A percentile compares a stretch with the other conserved stretches of the same genome.
Evolutionary conservation across 768 basidiomycete species (phyloP).

Genomic region (Calocybe indica): DNA sequence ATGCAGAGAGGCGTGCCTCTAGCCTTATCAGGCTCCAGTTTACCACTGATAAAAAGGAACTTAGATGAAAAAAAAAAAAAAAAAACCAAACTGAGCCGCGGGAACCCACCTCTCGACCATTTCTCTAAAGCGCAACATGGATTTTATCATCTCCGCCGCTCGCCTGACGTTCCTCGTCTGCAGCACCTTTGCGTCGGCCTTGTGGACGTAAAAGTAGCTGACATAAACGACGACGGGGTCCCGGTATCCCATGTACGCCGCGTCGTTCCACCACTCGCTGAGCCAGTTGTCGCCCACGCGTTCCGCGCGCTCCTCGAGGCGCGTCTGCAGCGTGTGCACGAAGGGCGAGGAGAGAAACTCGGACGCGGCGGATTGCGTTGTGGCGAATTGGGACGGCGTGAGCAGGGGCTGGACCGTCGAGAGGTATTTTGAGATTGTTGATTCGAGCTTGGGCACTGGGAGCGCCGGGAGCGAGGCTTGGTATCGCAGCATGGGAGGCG

Average conservation of each 20-base stretch:
- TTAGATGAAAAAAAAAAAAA: not conserved
- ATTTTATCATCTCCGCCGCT: slow-evolving; percentile 81
- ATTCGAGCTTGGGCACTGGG: slow-evolving; percentile 79
- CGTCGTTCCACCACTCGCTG: slow-evolving; percentile 98
- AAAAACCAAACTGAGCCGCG: not conserved
- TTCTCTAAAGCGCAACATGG: slow-evolving; percentile 78
- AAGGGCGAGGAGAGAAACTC: slow-evolving; percentile 67
- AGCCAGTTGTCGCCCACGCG: slow-evolving; percentile 75
- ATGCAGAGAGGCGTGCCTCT: slow-evolving; percentile 78
- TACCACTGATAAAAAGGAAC: slow-evolving; percentile 36
- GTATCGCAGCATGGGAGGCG: slow-evolving; percentile 65
- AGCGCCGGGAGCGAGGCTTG: slow-evolving; percentile 69
- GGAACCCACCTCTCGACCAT: slow-evolving; percentile 69
- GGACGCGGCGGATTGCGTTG: slow-evolving; percentile 53
- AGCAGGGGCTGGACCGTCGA: slow-evolving; percentile 78
- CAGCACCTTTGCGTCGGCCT: slow-evolving; percentile 44
- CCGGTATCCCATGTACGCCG: slow-evolving; percentile 80
- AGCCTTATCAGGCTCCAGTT: slow-evolving; percentile 85
- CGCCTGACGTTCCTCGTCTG: slow-evolving; percentile 55
- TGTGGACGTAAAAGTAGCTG: slow-evolving; percentile 93
- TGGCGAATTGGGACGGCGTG: slow-evolving; percentile 51
- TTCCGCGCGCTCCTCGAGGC: slow-evolving; percentile 71
- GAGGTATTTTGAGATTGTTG: slow-evolving; percentile 86
- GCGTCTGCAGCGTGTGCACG: slow-evolving; percentile 65
- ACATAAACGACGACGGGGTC: slow-evolving; percentile 91